phyloP scores from a whole-genome alignment of 1,139 yeast species.

The Scheffersomyces segobiensis region DNA sequence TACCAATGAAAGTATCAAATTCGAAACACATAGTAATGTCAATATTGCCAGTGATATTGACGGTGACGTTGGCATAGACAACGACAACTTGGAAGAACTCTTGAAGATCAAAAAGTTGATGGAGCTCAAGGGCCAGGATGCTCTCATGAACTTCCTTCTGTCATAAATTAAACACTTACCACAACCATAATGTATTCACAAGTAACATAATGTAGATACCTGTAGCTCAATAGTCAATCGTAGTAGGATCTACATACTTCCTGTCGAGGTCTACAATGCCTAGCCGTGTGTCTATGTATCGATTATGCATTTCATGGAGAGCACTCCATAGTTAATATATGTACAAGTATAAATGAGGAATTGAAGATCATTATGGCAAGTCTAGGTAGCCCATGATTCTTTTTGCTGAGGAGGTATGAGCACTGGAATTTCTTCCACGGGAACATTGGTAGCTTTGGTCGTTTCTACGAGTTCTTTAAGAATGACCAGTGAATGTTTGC shows the following conservation, averaged over 20 bases:
- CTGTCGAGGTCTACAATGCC: neutral
- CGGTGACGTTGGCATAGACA: slow-evolving; percentile 14
- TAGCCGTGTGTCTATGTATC: neutral
- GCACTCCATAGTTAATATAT: neutral
- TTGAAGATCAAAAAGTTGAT: slow-evolving; percentile 60
- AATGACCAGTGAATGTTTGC: slow-evolving; percentile 25
- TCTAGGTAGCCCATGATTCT: neutral
- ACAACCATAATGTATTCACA: too few species aligned
- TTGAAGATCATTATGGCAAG: neutral
- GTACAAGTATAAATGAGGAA: neutral
- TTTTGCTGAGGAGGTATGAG: slow-evolving; percentile 1
- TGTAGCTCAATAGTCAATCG: neutral
- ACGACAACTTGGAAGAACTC: slow-evolving; percentile 47
- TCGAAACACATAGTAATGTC: slow-evolving; percentile 2
- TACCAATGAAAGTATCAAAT: slow-evolving; percentile 18
- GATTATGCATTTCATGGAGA: neutral
- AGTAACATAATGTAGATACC: neutral
- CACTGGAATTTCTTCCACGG: slow-evolving; percentile 27
- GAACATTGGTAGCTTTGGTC: slow-evolving; percentile 33
- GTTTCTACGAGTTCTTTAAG: slow-evolving; percentile 30
- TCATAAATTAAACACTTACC: neutral
- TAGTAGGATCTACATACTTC: neutral
- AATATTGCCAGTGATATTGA: slow-evolving; percentile 7
- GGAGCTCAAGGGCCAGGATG: slow-evolving; percentile 68
- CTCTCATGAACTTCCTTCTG: slow-evolving; percentile 57